Conservation (phyloP, 2,329 filamentous ascomycete genomes). For the Diaporthe citriasiana region DNA sequence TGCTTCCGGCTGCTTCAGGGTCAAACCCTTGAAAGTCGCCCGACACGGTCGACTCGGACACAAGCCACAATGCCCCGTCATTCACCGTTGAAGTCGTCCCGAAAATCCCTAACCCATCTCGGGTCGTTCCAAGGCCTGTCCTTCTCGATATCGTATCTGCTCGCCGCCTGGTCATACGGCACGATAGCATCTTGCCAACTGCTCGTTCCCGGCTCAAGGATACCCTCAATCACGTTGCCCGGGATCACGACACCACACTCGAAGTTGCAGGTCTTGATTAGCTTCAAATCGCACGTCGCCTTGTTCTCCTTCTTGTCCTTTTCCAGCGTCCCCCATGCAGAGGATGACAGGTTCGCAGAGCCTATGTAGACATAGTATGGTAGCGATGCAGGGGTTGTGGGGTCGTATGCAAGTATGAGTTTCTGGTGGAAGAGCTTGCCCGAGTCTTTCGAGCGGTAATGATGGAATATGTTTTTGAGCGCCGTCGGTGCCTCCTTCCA, state of each 20-base stretch:
- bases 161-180: constrained; percentile 43
- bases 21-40: constrained; percentile 3
- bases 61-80: too few relatives aligned
- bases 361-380: constrained; percentile 48
- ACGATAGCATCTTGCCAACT: constrained; percentile 46
- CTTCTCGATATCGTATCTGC: constrained; percentile 40
- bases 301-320: constrained; percentile 46
- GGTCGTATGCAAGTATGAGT: constrained; percentile 45
- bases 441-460: constrained; percentile 47
- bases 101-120: constrained; percentile 42
- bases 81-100: constrained; percentile 17
- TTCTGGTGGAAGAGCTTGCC: constrained; percentile 48
- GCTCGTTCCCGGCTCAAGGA: constrained; percentile 45
- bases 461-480: constrained; percentile 46
- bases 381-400: background rate
- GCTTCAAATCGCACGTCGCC: constrained; percentile 45
- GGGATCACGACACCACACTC: constrained; percentile 48
- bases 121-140: constrained; percentile 47
- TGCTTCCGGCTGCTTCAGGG: background rate
- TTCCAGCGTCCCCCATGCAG: constrained; percentile 46
- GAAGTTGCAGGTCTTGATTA: constrained; percentile 46
- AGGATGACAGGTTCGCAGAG: constrained; percentile 47
- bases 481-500: constrained; percentile 43
- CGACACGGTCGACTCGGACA: too few relatives aligned
- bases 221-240: constrained; percentile 42